Evolutionary conservation across 176 grass and related monocot genomes (phyloP).

Genomic region (Echinochloa phyllopogon): DNA sequence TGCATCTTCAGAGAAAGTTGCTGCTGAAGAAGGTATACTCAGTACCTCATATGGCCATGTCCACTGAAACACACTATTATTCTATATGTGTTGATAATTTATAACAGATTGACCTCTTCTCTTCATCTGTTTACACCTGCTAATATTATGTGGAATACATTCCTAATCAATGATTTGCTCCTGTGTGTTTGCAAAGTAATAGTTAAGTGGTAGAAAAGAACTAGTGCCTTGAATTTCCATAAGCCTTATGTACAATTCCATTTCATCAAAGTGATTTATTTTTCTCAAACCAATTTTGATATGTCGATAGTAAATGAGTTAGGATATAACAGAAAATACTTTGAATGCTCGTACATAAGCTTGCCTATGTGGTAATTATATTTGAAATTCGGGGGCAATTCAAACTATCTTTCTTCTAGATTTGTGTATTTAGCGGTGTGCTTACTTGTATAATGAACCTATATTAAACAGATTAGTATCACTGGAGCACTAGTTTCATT

Average conservation of each 20-base stretch:
- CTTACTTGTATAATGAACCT: not conserved
- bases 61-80: not conserved
- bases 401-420: not conserved
- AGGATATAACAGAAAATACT: not conserved
- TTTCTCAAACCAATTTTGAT: not conserved
- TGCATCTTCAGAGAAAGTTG: constrained; percentile 44
- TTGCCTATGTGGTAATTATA: not conserved
- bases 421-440: not conserved
- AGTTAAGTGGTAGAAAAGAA: not conserved
- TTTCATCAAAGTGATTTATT: not conserved
- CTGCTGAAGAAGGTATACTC: constrained; percentile 53
- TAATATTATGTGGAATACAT: not conserved
- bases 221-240: too few species aligned
- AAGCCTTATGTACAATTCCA: not conserved
- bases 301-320: not conserved
- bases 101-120: not conserved
- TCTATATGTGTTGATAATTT: not conserved
- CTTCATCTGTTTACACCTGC: not conserved
- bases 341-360: constrained; percentile 13
- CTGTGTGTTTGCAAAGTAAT: not conserved
- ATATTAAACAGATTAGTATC: constrained; percentile 14
- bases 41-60: not conserved
- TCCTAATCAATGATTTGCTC: not conserved
- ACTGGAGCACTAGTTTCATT: not conserved
- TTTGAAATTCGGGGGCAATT: not conserved